A percentile compares a stretch with the other conserved stretches of the same genome.
phyloP scores from a whole-genome alignment of 495 filamentous ascomycete species.

The Hyaloscypha variabilis region DNA sequence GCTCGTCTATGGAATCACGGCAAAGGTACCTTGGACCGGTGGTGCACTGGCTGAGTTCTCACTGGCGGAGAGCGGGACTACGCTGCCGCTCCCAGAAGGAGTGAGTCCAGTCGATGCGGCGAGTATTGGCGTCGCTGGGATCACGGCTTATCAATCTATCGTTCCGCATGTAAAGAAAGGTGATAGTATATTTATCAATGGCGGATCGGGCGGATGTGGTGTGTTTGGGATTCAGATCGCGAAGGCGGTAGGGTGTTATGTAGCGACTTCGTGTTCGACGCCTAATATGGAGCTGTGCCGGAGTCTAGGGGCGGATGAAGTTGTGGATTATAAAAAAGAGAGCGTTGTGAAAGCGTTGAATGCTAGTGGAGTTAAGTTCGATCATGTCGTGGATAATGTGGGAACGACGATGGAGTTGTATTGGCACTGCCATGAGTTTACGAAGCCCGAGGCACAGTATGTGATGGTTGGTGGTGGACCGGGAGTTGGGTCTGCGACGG shows the following conservation, averaged over 20 bases:
- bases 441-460: constrained; percentile 53
- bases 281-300: constrained; percentile 59
- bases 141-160: constrained; percentile 63
- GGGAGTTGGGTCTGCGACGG: not conserved
- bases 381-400: constrained; percentile 65
- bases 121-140: constrained; percentile 54
- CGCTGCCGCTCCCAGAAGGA: constrained; percentile 50
- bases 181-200: constrained; percentile 68
- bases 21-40: constrained; percentile 37
- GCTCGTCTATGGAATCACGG: constrained; percentile 55
- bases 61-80: constrained; percentile 29
- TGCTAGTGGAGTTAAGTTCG: constrained; percentile 52
- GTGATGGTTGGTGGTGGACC: constrained; percentile 55
- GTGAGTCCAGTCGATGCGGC: constrained; percentile 53
- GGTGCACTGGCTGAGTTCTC: constrained; percentile 60
- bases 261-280: constrained; percentile 61
- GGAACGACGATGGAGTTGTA: constrained; percentile 54
- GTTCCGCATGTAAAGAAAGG: constrained; percentile 54
- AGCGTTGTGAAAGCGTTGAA: constrained; percentile 53
- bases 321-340: constrained; percentile 66
- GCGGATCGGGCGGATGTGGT: constrained; percentile 65
- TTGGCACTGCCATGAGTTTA: constrained; percentile 55
- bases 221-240: constrained; percentile 68
- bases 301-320: constrained; percentile 65
- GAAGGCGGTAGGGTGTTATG: constrained; percentile 63